Evolutionary conservation across 2,329 filamentous ascomycete species (phyloP), one percentile per base, ranked within the genome.

Genomic region (Ilyonectria robusta): DNA sequence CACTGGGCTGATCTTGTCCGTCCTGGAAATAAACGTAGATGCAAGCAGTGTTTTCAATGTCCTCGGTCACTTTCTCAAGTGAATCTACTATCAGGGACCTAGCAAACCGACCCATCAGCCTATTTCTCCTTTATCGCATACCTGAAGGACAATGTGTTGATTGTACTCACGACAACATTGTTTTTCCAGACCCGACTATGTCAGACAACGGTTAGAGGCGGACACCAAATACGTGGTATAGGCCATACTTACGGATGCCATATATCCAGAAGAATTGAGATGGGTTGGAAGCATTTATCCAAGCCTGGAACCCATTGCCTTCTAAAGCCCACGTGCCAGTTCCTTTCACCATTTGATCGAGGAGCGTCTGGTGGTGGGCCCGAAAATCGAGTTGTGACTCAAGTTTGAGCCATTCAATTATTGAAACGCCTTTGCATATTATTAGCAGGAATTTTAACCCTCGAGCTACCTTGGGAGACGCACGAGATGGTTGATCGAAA

Each of bases 1-100:
- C 40, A n/a, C 17, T 42, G 15, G 40, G 26, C 1, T 51, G 48
- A 31, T 51, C 48, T 6, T 51, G 48, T 21, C 17, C 26, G 11
- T 51, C 48, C 29, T 33, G 48, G 9, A 51, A 51, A 51, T 51
- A 51, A 8, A 51, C 26, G 48, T 51, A 51, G 29, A 51, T 51
- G 11, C 48, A 51, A 17, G 48, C 48, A 19, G 48, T 33, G 17
- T 19, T 51, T 2, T 51, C 48, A n/a, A 33, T n/a, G 3, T 7
- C 29, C 2, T 31, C n/a, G 17, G 48, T 19, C 2, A 2, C 10
- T n/a, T 33, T 33, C 7, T 51, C 17, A 1, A 51, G 26, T 6
- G 48, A 51, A 33, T 33, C 48, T 4, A 51, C 33, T 9, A 51
- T 51, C 2, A 51, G 8, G 17, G 48, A 51, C 9, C 48, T 51